Conservation (phyloP, 2,329 filamentous ascomycete genomes). For the Fusarium sp. region DNA sequence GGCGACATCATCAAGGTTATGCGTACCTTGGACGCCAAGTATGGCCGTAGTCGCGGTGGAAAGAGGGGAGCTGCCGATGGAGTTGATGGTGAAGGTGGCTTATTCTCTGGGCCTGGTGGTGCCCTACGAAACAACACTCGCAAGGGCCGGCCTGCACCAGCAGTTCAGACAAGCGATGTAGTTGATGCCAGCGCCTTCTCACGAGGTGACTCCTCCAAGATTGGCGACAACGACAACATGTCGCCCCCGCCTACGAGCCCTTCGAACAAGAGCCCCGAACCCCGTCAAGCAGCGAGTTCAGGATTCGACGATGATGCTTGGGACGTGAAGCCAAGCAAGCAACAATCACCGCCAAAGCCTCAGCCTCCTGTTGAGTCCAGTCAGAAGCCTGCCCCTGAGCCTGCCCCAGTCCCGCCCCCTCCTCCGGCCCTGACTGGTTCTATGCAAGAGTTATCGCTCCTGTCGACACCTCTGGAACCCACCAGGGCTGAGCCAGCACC, state of each 20-base stretch:
- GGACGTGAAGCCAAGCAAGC: constrained; percentile 88
- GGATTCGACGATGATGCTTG: constrained; percentile 98
- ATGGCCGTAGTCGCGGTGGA: constrained; percentile 64
- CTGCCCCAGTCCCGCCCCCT: constrained; percentile 35
- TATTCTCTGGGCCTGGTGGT: constrained; percentile 95
- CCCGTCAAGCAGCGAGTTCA: constrained; percentile 46
- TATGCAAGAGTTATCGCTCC: constrained; percentile 67
- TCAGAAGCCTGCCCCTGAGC: constrained; percentile 40
- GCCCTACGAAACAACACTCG: constrained; percentile 92
- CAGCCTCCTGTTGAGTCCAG: constrained; percentile 21
- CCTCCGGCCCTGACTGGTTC: constrained; percentile 73
- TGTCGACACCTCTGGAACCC: constrained; percentile 64
- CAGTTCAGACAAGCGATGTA: constrained; percentile 85
- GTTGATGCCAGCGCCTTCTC: constrained; percentile 90
- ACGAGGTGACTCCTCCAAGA: constrained; percentile 57
- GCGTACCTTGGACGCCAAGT: constrained; percentile 86
- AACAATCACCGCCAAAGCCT: constrained; percentile 49
- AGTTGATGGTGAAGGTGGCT: constrained; percentile 72
- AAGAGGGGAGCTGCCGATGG: constrained; percentile 58
- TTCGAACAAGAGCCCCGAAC: constrained; percentile 47
- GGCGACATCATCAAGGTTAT: constrained; percentile 97
- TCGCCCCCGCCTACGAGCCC: constrained; percentile 40
- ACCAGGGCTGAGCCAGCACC: constrained; percentile 54
- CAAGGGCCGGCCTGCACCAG: constrained; percentile 87
- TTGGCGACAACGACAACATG: constrained; percentile 35